Evolutionary conservation across 176 grass and related monocot genomes (phyloP).

Genomic region (Oryza punctata): DNA sequence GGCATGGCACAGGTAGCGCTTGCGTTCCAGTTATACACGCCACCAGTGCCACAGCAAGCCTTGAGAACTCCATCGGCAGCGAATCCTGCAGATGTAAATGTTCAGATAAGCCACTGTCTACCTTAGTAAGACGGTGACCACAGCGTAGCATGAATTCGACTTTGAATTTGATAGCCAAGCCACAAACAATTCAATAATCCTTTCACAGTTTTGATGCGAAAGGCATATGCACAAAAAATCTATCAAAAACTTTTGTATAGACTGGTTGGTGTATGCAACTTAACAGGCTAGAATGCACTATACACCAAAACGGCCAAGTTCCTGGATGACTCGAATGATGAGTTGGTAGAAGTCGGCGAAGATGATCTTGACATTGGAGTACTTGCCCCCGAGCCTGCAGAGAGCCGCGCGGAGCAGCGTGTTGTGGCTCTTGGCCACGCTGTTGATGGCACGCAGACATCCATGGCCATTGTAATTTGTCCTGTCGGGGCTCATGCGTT

Average conservation of each 20-base stretch:
- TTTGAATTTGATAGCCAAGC: too few species aligned
- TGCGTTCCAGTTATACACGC: constrained; percentile 31
- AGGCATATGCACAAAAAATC: too few species aligned
- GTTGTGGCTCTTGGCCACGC: constrained; percentile 11
- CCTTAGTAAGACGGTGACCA: too few species aligned
- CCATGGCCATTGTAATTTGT: not conserved
- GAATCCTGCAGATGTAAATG: not conserved
- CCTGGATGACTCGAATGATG: not conserved
- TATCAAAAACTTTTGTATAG: too few species aligned
- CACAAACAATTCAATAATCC: too few species aligned
- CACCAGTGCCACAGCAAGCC: constrained; percentile 28
- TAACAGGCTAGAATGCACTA: too few species aligned
- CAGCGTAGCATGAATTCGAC: too few species aligned
- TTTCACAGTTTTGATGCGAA: too few species aligned
- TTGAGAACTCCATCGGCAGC: not conserved
- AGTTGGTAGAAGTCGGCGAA: constrained; percentile 33
- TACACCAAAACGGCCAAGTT: too few species aligned
- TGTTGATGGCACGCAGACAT: constrained; percentile 32
- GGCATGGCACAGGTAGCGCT: constrained; percentile 21
- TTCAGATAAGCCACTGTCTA: not conserved
- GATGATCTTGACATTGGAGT: constrained; percentile 19
- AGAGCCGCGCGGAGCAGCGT: not conserved
- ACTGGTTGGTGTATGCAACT: too few species aligned
- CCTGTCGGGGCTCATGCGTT: not conserved
- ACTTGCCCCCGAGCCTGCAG: not conserved